Base-by-base conservation (phyloP, 345 rosid species). In the Arabidopsis arenosa region DNA sequence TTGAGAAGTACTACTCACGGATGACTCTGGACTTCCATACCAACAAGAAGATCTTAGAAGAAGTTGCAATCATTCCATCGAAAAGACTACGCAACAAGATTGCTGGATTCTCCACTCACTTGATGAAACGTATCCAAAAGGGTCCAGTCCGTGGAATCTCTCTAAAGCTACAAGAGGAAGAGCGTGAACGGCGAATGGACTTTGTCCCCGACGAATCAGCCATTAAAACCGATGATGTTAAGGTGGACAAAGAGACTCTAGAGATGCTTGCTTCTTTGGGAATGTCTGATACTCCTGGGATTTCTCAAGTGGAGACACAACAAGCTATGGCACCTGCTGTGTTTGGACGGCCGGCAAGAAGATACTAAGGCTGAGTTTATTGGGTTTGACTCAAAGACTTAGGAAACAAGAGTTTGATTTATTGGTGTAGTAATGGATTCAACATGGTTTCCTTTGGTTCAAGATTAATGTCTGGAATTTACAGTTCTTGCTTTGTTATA, bases 21-120 rank as follows among this genome's bases (percentile, higher is more conserved):
- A 87, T 91, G 97, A 91, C 92, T 0, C 79, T 91, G 21, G 97
- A 90, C 66, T 90, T 90, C 88, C 93, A 89, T 84, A 91, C 92
- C n/a, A 91, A 91, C 84, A 91, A 91, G 82, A 91, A 91, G 87
- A 85, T 91, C 15, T 75, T 91, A 70, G 93, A 88, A 72, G 95
- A 89, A 80, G 97, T 91, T 9, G 91, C 95, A 8, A 88, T 91
- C 74, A 89, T 91, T 57, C 95, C 95, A 0, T 91, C 97, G 0
- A 89, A 89, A 80, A 75, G 95, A 55, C 87, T 89, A 52, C 89
- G 97, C 26, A 91, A 91, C 86, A 89, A 91, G 85, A 89, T 91
- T 47, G 93, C 97, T 2, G 95, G 97, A 6, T 91, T 89, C 83
- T 87, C 94, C 1, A 90, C 96, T 58, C 91, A 89, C 51, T 79